A percentile compares a stretch with the other conserved stretches of the same genome.
Evolutionary conservation across 768 basidiomycete genomes (phyloP).

Genomic region (Auricularia sp.): DNA sequence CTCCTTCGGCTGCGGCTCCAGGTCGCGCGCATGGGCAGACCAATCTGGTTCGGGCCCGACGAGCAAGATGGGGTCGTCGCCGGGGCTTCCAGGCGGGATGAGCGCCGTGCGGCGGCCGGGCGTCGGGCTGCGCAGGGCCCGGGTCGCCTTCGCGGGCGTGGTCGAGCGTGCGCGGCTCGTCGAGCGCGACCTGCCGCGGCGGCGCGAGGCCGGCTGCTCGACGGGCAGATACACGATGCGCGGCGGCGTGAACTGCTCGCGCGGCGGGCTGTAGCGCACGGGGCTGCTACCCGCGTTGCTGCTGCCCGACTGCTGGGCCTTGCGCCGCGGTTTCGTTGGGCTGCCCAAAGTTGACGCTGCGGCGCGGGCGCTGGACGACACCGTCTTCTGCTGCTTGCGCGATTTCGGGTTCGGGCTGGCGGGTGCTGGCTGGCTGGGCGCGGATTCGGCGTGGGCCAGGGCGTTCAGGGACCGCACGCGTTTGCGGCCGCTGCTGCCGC

Average conservation of each 20-base stretch:
- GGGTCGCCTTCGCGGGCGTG: not conserved
- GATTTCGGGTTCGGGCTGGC: conserved; percentile 53
- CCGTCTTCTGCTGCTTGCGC: conserved; percentile 33
- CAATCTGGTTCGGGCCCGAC: conserved; percentile 24
- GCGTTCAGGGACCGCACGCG: too few relatives aligned
- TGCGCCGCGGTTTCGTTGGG: not conserved
- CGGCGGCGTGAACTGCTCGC: conserved; percentile 62
- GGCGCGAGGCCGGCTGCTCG: not conserved
- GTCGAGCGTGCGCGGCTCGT: not conserved
- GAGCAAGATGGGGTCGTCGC: conserved; percentile 65
- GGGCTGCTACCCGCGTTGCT: not conserved
- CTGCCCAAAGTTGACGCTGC: not conserved
- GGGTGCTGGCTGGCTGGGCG: conserved; percentile 7
- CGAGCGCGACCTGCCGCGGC: not conserved
- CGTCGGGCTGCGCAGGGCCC: conserved; percentile 26
- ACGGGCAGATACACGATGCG: conserved; percentile 32
- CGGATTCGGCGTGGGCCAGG: not conserved
- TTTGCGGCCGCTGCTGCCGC: too few relatives aligned
- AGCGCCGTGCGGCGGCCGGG: conserved; percentile 48
- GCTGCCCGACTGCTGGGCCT: not conserved
- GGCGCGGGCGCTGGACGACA: too few relatives aligned
- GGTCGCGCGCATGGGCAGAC: conserved; percentile 11
- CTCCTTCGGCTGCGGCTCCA: conserved; percentile 8
- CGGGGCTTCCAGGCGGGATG: conserved; percentile 61
- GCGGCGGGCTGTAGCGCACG: conserved; percentile 49